phyloP scores from a whole-genome alignment of 768 basidiomycete species.

The Mycena capillaripes region DNA sequence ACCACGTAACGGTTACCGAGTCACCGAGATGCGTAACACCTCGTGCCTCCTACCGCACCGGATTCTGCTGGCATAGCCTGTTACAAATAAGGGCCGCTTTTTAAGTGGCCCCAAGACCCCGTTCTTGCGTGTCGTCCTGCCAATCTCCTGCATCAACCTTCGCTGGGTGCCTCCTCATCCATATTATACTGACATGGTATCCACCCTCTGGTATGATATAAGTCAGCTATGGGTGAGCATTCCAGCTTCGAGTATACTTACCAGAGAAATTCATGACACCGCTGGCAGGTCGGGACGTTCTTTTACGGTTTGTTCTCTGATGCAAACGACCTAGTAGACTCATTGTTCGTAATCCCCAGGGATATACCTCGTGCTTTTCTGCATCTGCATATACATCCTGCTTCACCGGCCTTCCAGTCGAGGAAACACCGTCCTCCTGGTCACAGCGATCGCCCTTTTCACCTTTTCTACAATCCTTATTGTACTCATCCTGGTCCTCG shows the following conservation, averaged over 20 bases:
- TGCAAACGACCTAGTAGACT: constrained; percentile 3
- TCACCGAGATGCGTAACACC: constrained; percentile 1
- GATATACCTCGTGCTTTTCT: no score
- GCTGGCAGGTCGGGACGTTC: no score
- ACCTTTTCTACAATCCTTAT: no score
- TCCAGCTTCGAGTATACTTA: no score
- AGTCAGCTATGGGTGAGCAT: no score
- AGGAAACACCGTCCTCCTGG: constrained; percentile 3
- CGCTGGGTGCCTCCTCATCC: neutral
- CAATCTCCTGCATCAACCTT: neutral
- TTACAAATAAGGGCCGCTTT: neutral
- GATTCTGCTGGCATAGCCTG: neutral
- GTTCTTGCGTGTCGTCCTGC: neutral
- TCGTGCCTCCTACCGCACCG: neutral
- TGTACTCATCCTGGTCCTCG: neutral
- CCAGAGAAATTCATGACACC: no score
- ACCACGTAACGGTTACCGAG: neutral
- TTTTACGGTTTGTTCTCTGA: constrained; percentile 5
- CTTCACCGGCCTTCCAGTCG: constrained; percentile 4
- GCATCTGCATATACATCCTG: constrained; percentile 5
- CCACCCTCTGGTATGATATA: no score
- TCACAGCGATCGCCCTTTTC: constrained; percentile 4
- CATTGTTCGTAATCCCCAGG: constrained; percentile 1
- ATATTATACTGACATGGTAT: neutral
- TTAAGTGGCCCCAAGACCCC: neutral